Base-by-base conservation (phyloP, 805 yeast species). In the Spencermartinsiella europaea region DNA sequence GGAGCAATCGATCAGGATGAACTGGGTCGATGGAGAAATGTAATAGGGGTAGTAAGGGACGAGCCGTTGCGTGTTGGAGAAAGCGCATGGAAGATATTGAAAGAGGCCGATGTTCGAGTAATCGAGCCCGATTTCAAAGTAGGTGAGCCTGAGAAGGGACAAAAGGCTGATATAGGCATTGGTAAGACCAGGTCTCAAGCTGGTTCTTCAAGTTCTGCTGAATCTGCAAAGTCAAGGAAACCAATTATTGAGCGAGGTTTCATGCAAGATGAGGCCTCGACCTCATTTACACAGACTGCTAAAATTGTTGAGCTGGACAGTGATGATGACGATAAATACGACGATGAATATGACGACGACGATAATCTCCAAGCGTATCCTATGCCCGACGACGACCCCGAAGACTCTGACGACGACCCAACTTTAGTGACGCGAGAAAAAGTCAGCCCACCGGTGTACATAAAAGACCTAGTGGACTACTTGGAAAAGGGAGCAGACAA, bases 391-490 rank as follows among this genome's bases (percentile, higher is more conserved):
- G 69, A 67, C 28, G 65, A 64, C 8, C 72, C 65, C 5, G 70
- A 70, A 43, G 80, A 78, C 20, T 81, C 83, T n/a, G 61, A 57
- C 31, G 61, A 57, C 31, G 79, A 73, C 51, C 76, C 79, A 0
- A 65, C 79, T 0, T 48, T 73, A 2, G 65, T 65, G 1, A 56
- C 65, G 12, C 58, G 61, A 4, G 61, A 62, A 2, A 65, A 60
- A 3, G 68, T 77, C 0, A 59, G 72, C 0, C 62, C 67, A 1
- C 89, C 88, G 0, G 71, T 86, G 1, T 91, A 87, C 56, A 64
- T 91, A 34, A 81, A 84, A 52, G 95, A 88, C 50, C 66, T 90
- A 17, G 57, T 87, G 3, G 64, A 68, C 12, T 84, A 82, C 54
- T 68, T 84, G 15, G 64, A 70, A 0, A 25, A 25, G 12, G 31